These are phyloP conservation scores for Phytophthora pinifolia DNA, from an alignment of 352 stramenopile species.

Conservation along the genomic window DNA sequence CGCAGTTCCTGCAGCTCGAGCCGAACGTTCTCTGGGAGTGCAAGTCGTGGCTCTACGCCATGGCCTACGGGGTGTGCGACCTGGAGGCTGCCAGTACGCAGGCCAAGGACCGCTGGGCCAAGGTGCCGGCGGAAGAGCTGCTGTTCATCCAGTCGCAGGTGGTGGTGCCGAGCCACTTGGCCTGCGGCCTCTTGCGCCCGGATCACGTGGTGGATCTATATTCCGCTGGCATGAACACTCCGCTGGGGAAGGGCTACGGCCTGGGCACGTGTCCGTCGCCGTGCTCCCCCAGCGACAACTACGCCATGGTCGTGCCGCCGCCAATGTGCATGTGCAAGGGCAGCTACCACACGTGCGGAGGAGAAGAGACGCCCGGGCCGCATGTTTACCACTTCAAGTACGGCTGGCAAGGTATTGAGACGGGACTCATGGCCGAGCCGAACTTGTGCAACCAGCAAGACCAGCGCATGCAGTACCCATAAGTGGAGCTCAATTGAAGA, in stretches of 20 bases:
- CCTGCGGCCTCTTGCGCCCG: slow-evolving; percentile 52
- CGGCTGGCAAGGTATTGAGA: slow-evolving; percentile 71
- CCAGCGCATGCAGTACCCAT: slow-evolving; percentile 37
- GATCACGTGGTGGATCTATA: slow-evolving; percentile 54
- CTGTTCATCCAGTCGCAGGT: slow-evolving; percentile 75
- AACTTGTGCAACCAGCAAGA: slow-evolving; percentile 35
- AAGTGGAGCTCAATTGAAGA: slow-evolving; percentile 17
- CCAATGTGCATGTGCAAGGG: slow-evolving; percentile 52
- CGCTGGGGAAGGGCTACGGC: slow-evolving; percentile 31
- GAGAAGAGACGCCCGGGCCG: slow-evolving; percentile 37
- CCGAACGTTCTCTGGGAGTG: slow-evolving; percentile 79
- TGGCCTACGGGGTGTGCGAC: slow-evolving; percentile 59
- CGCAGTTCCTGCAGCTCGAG: slow-evolving; percentile 79
- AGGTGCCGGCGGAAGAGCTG: slow-evolving; percentile 67
- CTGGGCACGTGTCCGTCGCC: slow-evolving; percentile 52
- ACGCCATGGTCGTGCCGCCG: slow-evolving; percentile 33
- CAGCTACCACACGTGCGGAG: slow-evolving; percentile 54
- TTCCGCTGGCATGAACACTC: slow-evolving; percentile 31
- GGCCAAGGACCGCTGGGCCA: slow-evolving; percentile 64
- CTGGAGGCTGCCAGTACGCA: slow-evolving; percentile 40
- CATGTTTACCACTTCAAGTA: slow-evolving; percentile 86
- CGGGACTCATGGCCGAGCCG: slow-evolving; percentile 31
- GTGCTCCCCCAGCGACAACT: slow-evolving; percentile 69
- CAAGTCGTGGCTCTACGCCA: slow-evolving; percentile 73
- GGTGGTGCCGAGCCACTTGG: slow-evolving; percentile 60